Evolutionary conservation across 169 alveolate genomes (phyloP), one percentile per base, ranked within the genome.

Genomic region (Plasmodium gallinaceum): DNA sequence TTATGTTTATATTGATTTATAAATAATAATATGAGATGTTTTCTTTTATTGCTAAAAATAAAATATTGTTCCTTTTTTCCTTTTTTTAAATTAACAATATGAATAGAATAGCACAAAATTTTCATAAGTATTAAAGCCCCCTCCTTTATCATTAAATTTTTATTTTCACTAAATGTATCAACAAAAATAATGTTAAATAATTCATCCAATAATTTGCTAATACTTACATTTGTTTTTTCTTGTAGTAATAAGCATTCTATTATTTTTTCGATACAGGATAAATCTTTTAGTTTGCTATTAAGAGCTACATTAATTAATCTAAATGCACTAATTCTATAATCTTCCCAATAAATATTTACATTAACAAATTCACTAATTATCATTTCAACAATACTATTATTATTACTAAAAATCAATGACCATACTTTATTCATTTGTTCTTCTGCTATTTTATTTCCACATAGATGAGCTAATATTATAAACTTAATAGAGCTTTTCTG

Each of bases 351-450:
- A 37, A 83, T 83, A 57, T 83, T 83, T 46, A 83, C 91, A 69
- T 83, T 69, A 14, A 83, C 64, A 68, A 94, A 94, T 88, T 94
- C 96, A 22, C 42, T 68, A 5, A 92, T 57, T 46, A 94, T 95
- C n/a, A 93, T 65, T 39, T 94, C 96, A 14, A 92, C 94, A 37
- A 94, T 94, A 46, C 86, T 88, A 42, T 75, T 94, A 88, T 94
- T 94, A 37, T 90, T 94, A n/a, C 95, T 88, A 93, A 94, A 94
- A 20, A 94, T 88, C n/a, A 94, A 88, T 12, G 92, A 93, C 96
- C 96, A 94, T 32, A 91, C 95, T 64, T 64, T 62, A 43, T 94
- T 93, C 80, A 94, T 88, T 43, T 91, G 80, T 58, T 74, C 86
- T 20, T 87, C 88, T 16, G 95, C 95, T 39, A 70, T 52, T 10